Conservation (phyloP, 306 rosid genomes). For the Benincasa hispida region DNA sequence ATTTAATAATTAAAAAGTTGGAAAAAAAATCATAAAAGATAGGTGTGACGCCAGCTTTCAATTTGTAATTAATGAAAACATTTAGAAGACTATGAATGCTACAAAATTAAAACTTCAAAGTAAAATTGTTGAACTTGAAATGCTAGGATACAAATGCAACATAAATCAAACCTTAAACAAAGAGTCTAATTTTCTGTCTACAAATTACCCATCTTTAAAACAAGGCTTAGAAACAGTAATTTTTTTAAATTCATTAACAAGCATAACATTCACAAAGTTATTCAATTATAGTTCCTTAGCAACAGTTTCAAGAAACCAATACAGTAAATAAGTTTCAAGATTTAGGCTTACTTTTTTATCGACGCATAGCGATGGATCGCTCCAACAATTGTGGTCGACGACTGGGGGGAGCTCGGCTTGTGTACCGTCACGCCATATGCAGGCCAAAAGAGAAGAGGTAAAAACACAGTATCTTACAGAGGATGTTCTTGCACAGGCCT, state of each 20-base stretch:
- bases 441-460: conserved; percentile 77
- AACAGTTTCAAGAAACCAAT: not conserved
- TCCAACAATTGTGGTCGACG: conserved; percentile 58
- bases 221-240: not conserved
- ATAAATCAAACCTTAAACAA: too few species aligned
- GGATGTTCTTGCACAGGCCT: conserved; percentile 60
- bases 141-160: too few species aligned
- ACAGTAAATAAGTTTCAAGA: not conserved
- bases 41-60: too few species aligned
- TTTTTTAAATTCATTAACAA: not conserved
- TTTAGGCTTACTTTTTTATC: conserved; percentile 44
- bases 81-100: too few species aligned
- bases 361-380: conserved; percentile 46
- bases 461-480: conserved; percentile 60
- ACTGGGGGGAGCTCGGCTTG: conserved; percentile 12
- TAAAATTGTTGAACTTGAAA: too few species aligned
- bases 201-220: too few species aligned
- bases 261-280: not conserved
- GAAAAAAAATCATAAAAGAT: too few species aligned
- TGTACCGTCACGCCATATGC: conserved; percentile 48
- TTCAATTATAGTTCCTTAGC: not conserved
- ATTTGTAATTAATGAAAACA: too few species aligned
- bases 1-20: too few species aligned
- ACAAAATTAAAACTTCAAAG: too few species aligned
- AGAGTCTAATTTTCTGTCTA: too few species aligned